Percentiles rank a stretch among this genome's conserved stretches.
Conservation (phyloP, 2,329 filamentous ascomycete species). For the Monosporascus sp. region DNA sequence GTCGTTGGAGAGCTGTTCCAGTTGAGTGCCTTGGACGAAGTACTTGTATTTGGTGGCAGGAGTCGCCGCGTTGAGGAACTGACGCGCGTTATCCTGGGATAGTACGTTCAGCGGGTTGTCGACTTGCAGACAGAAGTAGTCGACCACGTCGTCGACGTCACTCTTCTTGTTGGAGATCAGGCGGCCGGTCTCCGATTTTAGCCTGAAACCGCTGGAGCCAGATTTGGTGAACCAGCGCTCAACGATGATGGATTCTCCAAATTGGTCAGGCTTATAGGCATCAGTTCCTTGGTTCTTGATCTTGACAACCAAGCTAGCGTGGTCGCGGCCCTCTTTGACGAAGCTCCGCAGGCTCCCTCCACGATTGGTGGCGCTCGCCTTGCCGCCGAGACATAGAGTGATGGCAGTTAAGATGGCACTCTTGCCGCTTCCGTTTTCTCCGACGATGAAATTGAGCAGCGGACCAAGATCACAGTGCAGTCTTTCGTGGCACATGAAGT, state of each 20-base stretch:
- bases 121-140: conserved; percentile 89
- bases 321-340: conserved; percentile 82
- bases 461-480: conserved; percentile 83
- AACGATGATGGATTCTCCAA: conserved; percentile 80
- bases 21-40: conserved; percentile 88
- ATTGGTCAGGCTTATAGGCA: conserved; percentile 77
- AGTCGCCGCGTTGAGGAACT: conserved; percentile 83
- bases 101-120: conserved; percentile 96
- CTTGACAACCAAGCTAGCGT: conserved; percentile 69
- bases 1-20: conserved; percentile 87
- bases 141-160: conserved; percentile 87
- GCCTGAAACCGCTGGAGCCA: conserved; percentile 76
- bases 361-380: conserved; percentile 87
- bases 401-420: conserved; percentile 92
- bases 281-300: conserved; percentile 87
- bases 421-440: conserved; percentile 96
- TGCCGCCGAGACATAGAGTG: conserved; percentile 90
- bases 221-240: conserved; percentile 79
- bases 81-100: conserved; percentile 89
- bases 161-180: conserved; percentile 76
- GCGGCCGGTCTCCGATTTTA: conserved; percentile 68
- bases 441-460: conserved; percentile 95
- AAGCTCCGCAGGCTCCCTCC: conserved; percentile 84
- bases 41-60: conserved; percentile 90
- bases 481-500: conserved; percentile 93